These are phyloP conservation scores for Trichophaea hybrida DNA, from an alignment of 2,329 filamentous ascomycete genomes.

Conservation along the genomic window DNA sequence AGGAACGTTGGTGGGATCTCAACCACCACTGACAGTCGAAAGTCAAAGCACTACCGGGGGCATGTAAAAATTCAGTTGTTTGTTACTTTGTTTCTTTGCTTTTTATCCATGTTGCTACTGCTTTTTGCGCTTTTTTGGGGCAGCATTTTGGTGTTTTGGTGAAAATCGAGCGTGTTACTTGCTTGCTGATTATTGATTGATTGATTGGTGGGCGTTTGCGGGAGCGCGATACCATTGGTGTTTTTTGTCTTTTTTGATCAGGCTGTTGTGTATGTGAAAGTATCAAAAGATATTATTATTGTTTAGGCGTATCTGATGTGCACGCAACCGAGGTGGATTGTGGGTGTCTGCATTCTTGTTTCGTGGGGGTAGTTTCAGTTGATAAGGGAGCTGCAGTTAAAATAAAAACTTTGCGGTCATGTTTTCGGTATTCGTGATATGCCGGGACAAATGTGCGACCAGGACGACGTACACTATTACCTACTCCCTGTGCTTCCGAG, in stretches of 20 bases:
- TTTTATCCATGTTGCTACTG: neutral
- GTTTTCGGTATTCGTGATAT: no score
- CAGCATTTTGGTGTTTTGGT: neutral
- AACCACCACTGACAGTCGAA: neutral
- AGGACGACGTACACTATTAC: neutral
- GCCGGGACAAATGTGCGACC: no score
- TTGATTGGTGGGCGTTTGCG: neutral
- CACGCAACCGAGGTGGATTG: no score
- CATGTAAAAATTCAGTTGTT: neutral
- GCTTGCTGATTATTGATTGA: no score
- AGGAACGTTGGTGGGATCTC: conserved; percentile 1
- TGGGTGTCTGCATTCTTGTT: neutral
- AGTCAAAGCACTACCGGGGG: neutral
- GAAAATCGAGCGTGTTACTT: no score
- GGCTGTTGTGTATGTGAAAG: neutral
- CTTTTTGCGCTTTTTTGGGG: neutral
- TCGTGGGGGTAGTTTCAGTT: neutral
- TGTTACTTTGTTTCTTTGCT: neutral
- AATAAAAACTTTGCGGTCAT: neutral
- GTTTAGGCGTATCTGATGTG: no score
- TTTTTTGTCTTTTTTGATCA: neutral
- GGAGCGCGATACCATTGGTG: neutral
- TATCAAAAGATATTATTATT: neutral
- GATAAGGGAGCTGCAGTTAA: neutral
- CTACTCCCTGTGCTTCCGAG: neutral